phyloP scores from a whole-genome alignment of 169 alveolate species.

The Amoebophrya sp. region DNA sequence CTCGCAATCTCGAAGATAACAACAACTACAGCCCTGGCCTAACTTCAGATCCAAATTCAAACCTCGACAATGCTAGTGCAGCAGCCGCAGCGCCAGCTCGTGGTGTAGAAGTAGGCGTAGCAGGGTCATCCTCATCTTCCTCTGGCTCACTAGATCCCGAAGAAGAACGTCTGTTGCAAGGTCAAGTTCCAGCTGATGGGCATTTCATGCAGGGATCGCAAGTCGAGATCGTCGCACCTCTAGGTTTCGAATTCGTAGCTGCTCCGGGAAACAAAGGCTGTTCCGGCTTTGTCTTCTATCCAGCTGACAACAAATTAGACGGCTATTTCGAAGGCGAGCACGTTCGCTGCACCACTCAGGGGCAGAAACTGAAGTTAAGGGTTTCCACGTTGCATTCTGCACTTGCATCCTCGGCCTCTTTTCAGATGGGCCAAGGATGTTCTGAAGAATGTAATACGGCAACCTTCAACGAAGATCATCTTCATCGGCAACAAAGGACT shows the following conservation, averaged over 20 bases:
- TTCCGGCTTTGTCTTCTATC: neutral
- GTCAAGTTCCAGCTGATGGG: neutral
- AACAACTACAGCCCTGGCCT: neutral
- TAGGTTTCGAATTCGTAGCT: neutral
- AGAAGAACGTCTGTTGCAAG: neutral
- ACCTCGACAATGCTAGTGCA: neutral
- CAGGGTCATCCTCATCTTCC: too few relatives aligned
- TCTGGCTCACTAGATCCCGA: too few relatives aligned
- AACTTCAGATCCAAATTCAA: neutral
- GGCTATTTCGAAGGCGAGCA: conserved; percentile 2
- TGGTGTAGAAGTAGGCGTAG: neutral
- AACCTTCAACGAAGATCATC: too few relatives aligned
- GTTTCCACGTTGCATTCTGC: too few relatives aligned
- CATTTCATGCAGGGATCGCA: neutral
- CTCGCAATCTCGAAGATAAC: neutral
- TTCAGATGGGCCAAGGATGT: too few relatives aligned
- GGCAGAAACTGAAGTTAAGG: neutral
- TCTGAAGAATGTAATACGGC: too few relatives aligned
- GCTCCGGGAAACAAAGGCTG: neutral
- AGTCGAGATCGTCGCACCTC: neutral
- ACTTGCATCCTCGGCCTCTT: too few relatives aligned
- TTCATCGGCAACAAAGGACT: neutral
- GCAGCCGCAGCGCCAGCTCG: neutral
- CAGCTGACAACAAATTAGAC: neutral
- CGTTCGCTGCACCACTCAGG: neutral